Percentiles rank a stretch among this genome's conserved stretches.
phyloP scores from a whole-genome alignment of 768 basidiomycete species.

The Auriculariales sp. region DNA sequence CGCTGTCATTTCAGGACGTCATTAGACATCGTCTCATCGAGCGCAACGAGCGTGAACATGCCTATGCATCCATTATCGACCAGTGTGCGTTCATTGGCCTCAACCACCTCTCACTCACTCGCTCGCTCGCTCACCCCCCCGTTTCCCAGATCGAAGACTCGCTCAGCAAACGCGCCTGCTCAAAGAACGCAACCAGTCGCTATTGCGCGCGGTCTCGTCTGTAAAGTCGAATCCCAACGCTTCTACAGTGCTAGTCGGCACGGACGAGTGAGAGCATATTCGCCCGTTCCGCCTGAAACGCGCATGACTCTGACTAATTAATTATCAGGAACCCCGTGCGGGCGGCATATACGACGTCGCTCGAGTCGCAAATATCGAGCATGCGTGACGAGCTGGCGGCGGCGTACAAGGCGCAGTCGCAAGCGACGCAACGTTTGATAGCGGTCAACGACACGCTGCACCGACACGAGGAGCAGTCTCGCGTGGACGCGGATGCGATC shows the following conservation, averaged over 20 bases:
- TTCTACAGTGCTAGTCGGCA: slow-evolving; percentile 45
- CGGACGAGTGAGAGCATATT: slow-evolving; percentile 51
- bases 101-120: slow-evolving; percentile 5
- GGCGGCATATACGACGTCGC: slow-evolving; percentile 76
- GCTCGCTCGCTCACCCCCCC: slow-evolving; percentile 8
- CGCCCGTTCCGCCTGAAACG: neutral
- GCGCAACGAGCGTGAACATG: slow-evolving; percentile 68
- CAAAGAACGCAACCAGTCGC: slow-evolving; percentile 82
- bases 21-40: slow-evolving; percentile 66
- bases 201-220: slow-evolving; percentile 70
- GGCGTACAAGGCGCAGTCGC: slow-evolving; percentile 90
- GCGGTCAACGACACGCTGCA: slow-evolving; percentile 91
- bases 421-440: slow-evolving; percentile 85
- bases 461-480: slow-evolving; percentile 79
- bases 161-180: slow-evolving; percentile 85
- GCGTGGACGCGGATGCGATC: slow-evolving; percentile 68
- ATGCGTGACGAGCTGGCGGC: slow-evolving; percentile 85
- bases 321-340: slow-evolving; percentile 74
- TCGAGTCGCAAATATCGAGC: slow-evolving; percentile 87
- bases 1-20: slow-evolving; percentile 78
- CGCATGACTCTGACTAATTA: neutral
- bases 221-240: slow-evolving; percentile 48
- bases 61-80: slow-evolving; percentile 75
- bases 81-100: slow-evolving; percentile 65
- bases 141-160: slow-evolving; percentile 60